phyloP scores from a whole-genome alignment of 2,329 filamentous ascomycete species.

The Colletotrichum sp. region DNA sequence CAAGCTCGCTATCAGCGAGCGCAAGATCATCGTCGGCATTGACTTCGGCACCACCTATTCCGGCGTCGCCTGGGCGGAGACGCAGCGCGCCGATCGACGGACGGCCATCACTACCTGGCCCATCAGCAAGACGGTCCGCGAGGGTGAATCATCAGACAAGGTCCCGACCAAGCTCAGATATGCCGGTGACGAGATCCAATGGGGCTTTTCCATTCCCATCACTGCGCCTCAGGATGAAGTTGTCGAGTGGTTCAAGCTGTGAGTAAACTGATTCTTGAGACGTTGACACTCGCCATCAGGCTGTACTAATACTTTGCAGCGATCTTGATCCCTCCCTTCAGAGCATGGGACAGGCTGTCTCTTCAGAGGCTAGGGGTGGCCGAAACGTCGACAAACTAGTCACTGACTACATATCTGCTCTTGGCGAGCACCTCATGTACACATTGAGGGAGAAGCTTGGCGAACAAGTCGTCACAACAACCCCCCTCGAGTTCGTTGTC shows the following conservation, averaged over 20 bases:
- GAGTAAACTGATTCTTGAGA: conserved; percentile 26
- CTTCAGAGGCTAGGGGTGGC: conserved; percentile 31
- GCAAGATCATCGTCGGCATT: conserved; percentile 56
- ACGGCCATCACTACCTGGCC: conserved; percentile 52
- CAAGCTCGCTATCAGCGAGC: conserved; percentile 35
- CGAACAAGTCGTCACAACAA: conserved; percentile 44
- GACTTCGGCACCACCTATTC: conserved; percentile 65
- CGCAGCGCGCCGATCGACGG: conserved; percentile 43
- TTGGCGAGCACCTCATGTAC: conserved; percentile 53
- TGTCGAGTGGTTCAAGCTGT: conserved; percentile 58
- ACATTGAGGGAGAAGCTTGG: conserved; percentile 48
- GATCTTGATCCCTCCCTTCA: conserved; percentile 42
- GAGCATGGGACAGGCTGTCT: conserved; percentile 33
- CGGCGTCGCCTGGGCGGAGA: conserved; percentile 57
- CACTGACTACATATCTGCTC: conserved; percentile 53
- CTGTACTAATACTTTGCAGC: conserved; percentile 19
- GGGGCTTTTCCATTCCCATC: conserved; percentile 55
- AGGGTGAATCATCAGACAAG: conserved; percentile 47
- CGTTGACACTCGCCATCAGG: not conserved
- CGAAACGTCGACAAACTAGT: conserved; percentile 44
- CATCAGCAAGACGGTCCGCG: conserved; percentile 36
- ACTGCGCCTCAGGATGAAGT: conserved; percentile 42
- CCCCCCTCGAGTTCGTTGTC: conserved; percentile 57
- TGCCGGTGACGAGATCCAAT: conserved; percentile 45
- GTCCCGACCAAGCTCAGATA: conserved; percentile 56